Evolutionary conservation across 1,139 yeast genomes (phyloP), one percentile per base, ranked within the genome.

Genomic region (Debaryomyces psychrophilus): DNA sequence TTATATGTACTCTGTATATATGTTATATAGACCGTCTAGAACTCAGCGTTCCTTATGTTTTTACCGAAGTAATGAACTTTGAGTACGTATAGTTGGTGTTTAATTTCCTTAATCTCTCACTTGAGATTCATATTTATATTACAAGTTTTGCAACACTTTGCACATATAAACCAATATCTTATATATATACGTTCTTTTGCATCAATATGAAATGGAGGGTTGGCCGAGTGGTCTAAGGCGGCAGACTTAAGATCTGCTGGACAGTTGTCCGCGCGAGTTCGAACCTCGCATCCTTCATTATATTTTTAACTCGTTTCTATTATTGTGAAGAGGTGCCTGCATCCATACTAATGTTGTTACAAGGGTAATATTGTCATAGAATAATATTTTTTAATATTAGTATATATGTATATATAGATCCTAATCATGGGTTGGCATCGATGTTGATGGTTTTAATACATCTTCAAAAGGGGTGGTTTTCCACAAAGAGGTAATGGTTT

Each of bases 251-350:
- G 71, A 64, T 67, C 72, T 61, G 64, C 63, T 67, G 72, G 72
- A 67, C 71, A 50, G 55, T 67, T 69, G 83, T 81, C 87, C 87
- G 87, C 86, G 86, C 85, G 86, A 81, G 86, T 82, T 82, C 86
- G 86, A 81, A 81, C 85, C 86, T 81, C 86, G 85, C 86, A 79
- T 77, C 85, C 85, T 80, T 80, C 86, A 82, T 60, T 68, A 68
- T 64, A 65, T 72, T 71, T 73, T 64, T 53, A 36, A 17, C 18
- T 29, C n/a, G n/a, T n/a, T n/a, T n/a, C n/a, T n/a, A n/a, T n/a
- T n/a, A n/a, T n/a, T n/a, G n/a, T n/a, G n/a, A n/a, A n/a, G n/a
- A n/a, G n/a, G n/a, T n/a, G n/a, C n/a, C n/a, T n/a, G n/a, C n/a
- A n/a, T n/a, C n/a, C n/a, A n/a, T n/a, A n/a, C n/a, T n/a, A n/a